Base-by-base conservation (phyloP, 208 protist species). In the Crithidia sp. region DNA sequence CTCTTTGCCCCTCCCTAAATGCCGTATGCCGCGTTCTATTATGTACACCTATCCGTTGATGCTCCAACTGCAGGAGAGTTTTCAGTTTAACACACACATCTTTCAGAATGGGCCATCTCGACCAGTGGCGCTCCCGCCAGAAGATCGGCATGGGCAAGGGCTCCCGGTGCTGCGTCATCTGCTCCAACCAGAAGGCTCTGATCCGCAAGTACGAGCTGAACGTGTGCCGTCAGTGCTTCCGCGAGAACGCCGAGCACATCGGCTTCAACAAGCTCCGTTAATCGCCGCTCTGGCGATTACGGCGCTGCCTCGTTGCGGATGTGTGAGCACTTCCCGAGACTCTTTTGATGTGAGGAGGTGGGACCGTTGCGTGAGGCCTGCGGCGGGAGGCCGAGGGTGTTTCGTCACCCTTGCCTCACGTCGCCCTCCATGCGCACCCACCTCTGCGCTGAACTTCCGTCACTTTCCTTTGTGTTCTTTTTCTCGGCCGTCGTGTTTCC, bases 131-230 rank as follows among this genome's bases (percentile, higher is more conserved):
- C 61, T 95, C 92, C 68, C 91, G 89, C 70, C 95, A 96, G 81
- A 97, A 97, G 88, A 95, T 97, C 67, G 89, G 92, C 67, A 96
- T 95, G 90, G 88, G 91, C 71, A 96, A 96, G 79, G 95, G 95
- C 60, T 71, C 85, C 62, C 93, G 95, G 71, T 85, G 75, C 83
- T 98, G 93, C 86, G 87, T 96, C 52, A 89, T 96, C 74, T 97
- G 96, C 92, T 91, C 83, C 61, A 96, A 96, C 84, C 86, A 94
- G 83, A 95, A 96, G 84, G 93, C 93, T 56, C 73, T 98, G 67
- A 98, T 98, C 81, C 89, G 95, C 83, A 98, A 98, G 88, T 98
- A 98, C 80, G 95, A 93, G 74, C 88, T 98, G 61, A 96, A 96
- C 84, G 84, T 97, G 19, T 98, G 95, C 90, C 90, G 95, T 82